Evolutionary conservation across 306 rosid species (phyloP).

Genomic region (Trichosanthes cucumerina): DNA sequence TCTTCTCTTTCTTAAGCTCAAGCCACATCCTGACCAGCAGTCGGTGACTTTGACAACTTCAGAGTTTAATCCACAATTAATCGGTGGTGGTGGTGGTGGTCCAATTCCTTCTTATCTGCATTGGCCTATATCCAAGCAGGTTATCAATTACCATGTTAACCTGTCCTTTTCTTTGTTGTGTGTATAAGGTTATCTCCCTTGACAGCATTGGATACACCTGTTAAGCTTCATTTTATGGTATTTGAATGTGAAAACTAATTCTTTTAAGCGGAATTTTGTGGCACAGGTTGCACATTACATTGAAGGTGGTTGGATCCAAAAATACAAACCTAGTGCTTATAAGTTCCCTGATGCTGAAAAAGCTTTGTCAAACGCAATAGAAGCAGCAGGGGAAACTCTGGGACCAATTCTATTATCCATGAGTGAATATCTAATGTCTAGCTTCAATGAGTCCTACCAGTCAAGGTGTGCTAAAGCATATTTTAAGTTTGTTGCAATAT

Average conservation of each 20-base stretch:
- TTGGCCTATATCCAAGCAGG: slow-evolving; percentile 75
- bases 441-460: slow-evolving; percentile 94
- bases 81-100: slow-evolving; percentile 93
- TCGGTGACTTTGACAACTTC: slow-evolving; percentile 76
- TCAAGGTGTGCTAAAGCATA: slow-evolving; percentile 53
- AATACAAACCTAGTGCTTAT: slow-evolving; percentile 44
- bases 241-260: slow-evolving; percentile 4
- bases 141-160: slow-evolving; percentile 25
- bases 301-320: slow-evolving; percentile 82
- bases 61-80: slow-evolving; percentile 72
- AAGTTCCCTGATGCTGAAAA: slow-evolving; percentile 64
- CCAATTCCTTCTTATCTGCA: slow-evolving; percentile 85
- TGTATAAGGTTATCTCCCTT: background rate
- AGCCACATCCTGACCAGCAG: slow-evolving; percentile 94
- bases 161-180: background rate
- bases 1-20: slow-evolving; percentile 80
- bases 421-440: slow-evolving; percentile 95
- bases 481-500: slow-evolving; percentile 2
- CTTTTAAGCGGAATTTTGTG: slow-evolving; percentile 14
- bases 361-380: slow-evolving; percentile 64
- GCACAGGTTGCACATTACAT: slow-evolving; percentile 59
- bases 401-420: slow-evolving; percentile 78
- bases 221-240: slow-evolving; percentile 13
- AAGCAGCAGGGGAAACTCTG: slow-evolving; percentile 76
- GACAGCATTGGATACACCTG: background rate